A percentile compares a stretch with the other conserved stretches of the same genome.
Evolutionary conservation across 225 moss, liverwort and hornwort species (phyloP).

Genomic region (Ulota crispa): DNA sequence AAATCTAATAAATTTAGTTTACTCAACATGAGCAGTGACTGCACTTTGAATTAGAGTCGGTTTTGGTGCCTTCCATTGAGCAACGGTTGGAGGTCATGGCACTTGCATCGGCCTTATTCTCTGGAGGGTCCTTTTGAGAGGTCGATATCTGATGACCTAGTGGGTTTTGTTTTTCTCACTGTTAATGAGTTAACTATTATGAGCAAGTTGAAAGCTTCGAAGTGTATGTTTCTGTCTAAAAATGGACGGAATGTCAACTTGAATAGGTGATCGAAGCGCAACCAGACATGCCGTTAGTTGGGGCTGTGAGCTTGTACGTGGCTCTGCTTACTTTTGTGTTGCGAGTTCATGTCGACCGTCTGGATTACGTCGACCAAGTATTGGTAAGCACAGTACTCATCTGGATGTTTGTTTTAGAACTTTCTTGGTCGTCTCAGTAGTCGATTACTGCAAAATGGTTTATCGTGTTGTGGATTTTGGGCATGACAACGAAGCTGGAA

Average conservation of each 20-base stretch:
- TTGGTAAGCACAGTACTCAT: conserved; percentile 58
- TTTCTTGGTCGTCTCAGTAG: neutral
- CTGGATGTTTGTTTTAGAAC: neutral
- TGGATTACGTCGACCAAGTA: conserved; percentile 99
- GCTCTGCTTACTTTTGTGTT: conserved; percentile 88
- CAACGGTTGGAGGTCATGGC: neutral
- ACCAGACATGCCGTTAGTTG: conserved; percentile 96
- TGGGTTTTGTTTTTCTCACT: neutral
- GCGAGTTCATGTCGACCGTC: conserved; percentile 91
- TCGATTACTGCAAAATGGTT: neutral
- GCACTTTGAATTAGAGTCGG: neutral
- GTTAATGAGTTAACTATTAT: neutral
- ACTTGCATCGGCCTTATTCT: conserved; percentile 4
- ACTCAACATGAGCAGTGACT: conserved; percentile 11
- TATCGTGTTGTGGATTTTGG: conserved; percentile 3
- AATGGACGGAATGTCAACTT: conserved; percentile 6
- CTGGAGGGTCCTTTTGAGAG: neutral
- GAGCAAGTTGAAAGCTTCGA: neutral
- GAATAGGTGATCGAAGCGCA: conserved; percentile 93
- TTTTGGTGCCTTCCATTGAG: conserved; percentile 7
- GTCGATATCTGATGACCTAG: neutral
- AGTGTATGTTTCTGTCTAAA: conserved; percentile 20
- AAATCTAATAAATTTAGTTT: neutral
- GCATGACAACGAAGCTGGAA: neutral
- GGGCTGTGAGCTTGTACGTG: conserved; percentile 91